Evolutionary conservation across 139 green algal genomes (phyloP).

Genomic region (Gonium pectorale): DNA sequence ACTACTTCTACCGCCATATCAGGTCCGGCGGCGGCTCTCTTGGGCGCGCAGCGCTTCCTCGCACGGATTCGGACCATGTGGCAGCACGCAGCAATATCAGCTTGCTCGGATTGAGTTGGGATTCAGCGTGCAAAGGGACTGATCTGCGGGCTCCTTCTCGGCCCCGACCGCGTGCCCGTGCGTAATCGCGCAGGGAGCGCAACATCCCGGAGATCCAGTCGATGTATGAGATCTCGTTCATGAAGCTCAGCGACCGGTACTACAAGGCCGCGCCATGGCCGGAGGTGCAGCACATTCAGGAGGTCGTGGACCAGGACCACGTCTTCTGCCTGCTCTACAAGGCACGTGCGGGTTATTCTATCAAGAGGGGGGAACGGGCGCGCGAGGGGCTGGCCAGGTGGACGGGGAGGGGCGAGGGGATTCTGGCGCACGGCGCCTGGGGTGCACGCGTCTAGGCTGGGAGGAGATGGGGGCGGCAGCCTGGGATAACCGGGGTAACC

Average conservation of each 20-base stretch:
- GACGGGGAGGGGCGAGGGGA: too few relatives aligned
- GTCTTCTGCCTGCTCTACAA: conserved; percentile 99
- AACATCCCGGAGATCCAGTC: conserved; percentile 97
- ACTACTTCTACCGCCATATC: conserved; percentile 98
- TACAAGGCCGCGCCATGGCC: conserved; percentile 95
- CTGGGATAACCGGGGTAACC: too few relatives aligned
- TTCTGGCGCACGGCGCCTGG: too few relatives aligned
- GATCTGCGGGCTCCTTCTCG: background rate
- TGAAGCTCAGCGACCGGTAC: conserved; percentile 95
- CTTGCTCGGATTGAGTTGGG: too few relatives aligned
- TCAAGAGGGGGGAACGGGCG: too few relatives aligned
- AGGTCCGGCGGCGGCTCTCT: conserved; percentile 42
- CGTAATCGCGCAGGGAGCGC: conserved; percentile 90
- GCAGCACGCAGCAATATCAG: too few relatives aligned
- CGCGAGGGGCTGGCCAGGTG: too few relatives aligned
- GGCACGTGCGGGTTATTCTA: conserved; percentile 49
- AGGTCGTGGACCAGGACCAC: conserved; percentile 96
- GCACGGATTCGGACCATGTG: too few relatives aligned
- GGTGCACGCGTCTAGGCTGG: too few relatives aligned
- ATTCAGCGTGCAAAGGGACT: background rate
- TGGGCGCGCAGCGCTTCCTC: too few relatives aligned
- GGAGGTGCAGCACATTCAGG: conserved; percentile 80
- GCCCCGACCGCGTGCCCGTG: background rate
- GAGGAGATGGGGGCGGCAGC: too few relatives aligned
- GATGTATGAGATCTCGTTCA: conserved; percentile 97